Conservation (phyloP, 768 basidiomycete genomes). For the Psilocybe sp. region DNA sequence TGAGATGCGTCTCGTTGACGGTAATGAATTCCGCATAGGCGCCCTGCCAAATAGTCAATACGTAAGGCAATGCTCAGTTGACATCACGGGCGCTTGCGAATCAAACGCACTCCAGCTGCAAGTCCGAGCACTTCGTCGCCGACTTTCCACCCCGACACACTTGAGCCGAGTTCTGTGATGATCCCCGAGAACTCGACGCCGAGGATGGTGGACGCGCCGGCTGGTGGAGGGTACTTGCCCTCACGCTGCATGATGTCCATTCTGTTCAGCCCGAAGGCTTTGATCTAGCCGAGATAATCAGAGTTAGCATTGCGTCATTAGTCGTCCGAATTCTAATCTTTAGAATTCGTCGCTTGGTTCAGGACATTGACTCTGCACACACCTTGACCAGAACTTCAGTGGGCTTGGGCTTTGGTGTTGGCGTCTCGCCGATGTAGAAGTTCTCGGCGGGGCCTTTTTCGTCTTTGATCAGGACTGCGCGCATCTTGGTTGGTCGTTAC, state of each 20-base stretch:
- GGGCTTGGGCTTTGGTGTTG: conserved; percentile 54
- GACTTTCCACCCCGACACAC: conserved; percentile 50
- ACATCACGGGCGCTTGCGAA: background rate
- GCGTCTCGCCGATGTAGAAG: conserved; percentile 71
- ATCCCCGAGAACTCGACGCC: conserved; percentile 86
- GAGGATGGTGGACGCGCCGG: conserved; percentile 70
- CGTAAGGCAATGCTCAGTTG: background rate
- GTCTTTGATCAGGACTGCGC: conserved; percentile 75
- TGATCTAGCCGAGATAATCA: conserved; percentile 42
- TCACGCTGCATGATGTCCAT: conserved; percentile 79
- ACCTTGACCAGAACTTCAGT: conserved; percentile 83
- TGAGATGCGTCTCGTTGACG: conserved; percentile 60
- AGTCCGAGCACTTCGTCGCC: conserved; percentile 80
- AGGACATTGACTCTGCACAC: conserved; percentile 15
- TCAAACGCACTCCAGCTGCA: conserved; percentile 64
- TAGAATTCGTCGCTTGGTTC: too few relatives aligned
- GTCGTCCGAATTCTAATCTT: background rate
- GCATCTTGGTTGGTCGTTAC: conserved; percentile 43
- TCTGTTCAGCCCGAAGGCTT: conserved; percentile 85
- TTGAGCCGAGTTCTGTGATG: conserved; percentile 51
- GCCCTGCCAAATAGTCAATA: conserved; percentile 46
- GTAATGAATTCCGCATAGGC: conserved; percentile 89
- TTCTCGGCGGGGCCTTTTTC: conserved; percentile 73
- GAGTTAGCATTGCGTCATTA: background rate
- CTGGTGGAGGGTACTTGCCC: conserved; percentile 74